phyloP scores from a whole-genome alignment of 805 yeast species.

The Starmerella sp. region DNA sequence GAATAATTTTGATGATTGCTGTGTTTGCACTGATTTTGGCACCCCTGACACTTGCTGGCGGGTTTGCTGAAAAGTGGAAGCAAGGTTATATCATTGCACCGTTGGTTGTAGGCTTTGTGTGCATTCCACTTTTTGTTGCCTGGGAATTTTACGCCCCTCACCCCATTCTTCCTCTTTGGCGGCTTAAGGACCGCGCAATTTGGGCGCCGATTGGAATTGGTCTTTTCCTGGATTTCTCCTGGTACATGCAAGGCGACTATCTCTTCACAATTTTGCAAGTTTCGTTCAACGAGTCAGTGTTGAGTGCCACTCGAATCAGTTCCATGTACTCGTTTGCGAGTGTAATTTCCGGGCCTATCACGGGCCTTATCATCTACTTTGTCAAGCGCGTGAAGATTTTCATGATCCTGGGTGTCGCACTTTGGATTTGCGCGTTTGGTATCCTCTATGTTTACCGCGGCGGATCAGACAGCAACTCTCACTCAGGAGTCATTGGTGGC shows the following conservation, averaged over 20 bases:
- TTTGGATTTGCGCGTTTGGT: conserved; percentile 56
- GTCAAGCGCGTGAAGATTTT: conserved; percentile 47
- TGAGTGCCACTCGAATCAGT: conserved; percentile 57
- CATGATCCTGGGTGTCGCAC: conserved; percentile 44
- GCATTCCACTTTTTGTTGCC: conserved; percentile 45
- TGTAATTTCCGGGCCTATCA: conserved; percentile 45
- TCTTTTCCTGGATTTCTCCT: conserved; percentile 47
- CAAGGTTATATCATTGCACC: conserved; percentile 56
- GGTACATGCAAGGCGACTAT: conserved; percentile 60
- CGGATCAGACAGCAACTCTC: conserved; percentile 33
- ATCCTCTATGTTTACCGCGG: conserved; percentile 46
- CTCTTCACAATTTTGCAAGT: conserved; percentile 56
- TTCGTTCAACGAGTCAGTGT: conserved; percentile 45
- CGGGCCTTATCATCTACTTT: conserved; percentile 43
- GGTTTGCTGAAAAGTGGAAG: conserved; percentile 44
- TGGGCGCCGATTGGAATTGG: conserved; percentile 59
- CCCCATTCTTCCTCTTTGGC: conserved; percentile 52
- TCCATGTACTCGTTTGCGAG: conserved; percentile 55
- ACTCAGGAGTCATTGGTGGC: conserved; percentile 50
- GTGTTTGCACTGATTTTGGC: conserved; percentile 54
- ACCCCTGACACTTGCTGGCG: conserved; percentile 71
- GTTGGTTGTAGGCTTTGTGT: conserved; percentile 51
- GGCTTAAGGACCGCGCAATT: conserved; percentile 58
- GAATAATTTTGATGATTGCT: conserved; percentile 44
- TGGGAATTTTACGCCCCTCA: conserved; percentile 52